These are phyloP conservation scores for Sugiyamaella chiloensis DNA, from an alignment of 805 yeast species.

Conservation along the genomic window DNA sequence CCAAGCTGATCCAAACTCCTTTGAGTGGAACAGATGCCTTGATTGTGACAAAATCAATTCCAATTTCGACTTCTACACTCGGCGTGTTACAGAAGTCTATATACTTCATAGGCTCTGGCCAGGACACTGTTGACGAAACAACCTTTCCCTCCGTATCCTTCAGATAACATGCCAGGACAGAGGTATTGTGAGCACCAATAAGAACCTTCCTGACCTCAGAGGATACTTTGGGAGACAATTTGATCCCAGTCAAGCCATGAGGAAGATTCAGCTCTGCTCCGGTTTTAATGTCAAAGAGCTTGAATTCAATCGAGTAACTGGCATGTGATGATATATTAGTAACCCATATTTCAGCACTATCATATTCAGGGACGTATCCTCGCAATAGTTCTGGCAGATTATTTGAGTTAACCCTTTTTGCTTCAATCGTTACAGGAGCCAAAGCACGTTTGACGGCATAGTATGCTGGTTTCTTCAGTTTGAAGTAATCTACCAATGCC, in stretches of 20 bases:
- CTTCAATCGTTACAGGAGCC: constrained; percentile 33
- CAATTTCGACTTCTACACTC: not conserved
- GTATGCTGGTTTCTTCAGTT: constrained; percentile 44
- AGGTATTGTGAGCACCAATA: not conserved
- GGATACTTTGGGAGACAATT: not conserved
- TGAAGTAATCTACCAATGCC: constrained; percentile 43
- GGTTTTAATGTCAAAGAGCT: not conserved
- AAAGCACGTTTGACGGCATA: constrained; percentile 45
- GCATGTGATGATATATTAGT: not conserved
- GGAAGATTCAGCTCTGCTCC: not conserved
- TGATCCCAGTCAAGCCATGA: not conserved
- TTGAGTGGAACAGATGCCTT: constrained; percentile 6
- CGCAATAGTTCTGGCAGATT: not conserved
- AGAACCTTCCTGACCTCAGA: not conserved
- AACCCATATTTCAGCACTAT: constrained; percentile 1
- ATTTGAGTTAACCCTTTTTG: constrained; percentile 25
- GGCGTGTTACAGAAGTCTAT: constrained; percentile 31
- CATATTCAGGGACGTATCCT: not conserved
- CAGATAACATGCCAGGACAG: constrained; percentile 6
- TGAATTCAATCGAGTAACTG: not conserved
- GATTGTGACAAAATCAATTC: not conserved
- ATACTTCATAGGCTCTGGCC: constrained; percentile 49
- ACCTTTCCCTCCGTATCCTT: constrained; percentile 17
- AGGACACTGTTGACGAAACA: constrained; percentile 37
- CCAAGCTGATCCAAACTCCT: not conserved